Evolutionary conservation across 2,329 filamentous ascomycete genomes (phyloP), one percentile per base, ranked within the genome.

Genomic region (Xylaria sp.): DNA sequence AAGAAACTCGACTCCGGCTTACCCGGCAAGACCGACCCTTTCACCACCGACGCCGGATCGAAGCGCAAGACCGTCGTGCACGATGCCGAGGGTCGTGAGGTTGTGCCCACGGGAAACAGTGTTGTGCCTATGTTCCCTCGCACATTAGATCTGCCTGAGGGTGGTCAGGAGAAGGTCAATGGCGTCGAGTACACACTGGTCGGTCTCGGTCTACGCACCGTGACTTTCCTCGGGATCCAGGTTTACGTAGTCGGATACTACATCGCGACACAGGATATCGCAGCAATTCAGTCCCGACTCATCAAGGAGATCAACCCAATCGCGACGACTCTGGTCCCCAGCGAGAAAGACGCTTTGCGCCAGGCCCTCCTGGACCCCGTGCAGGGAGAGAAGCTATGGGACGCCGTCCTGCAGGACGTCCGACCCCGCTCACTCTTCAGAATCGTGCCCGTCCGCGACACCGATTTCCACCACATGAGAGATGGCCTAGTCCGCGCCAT

Each of bases 211-310:
- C 87, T 95, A 63, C 85, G 94, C 58, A 92, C 89, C 0, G 94
- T 99, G 37, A 95, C 90, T 23, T 96, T 97, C 74, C 77, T 97
- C 50, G 79, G 84, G 53, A 91, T 99, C 50, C 88, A 96, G 73
- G 94, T 99, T 56, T 99, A 99, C 76, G 89, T 97, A 16, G 89
- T 96, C 0, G 94, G 93, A 13, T 85, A 95, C 68, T 99, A 99
- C 76, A 82, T 97, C 30, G 90, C 92, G 30, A 93, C 88, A 0
- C 79, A 87, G 44, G 92, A 96, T 70, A 86, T 99, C 60, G 85
- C 87, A 3, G 80, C 82, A n/a, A 80, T 99, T 47, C 93, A 97
- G 75, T 80, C 83, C 66, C 83, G 85, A 50, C 81, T 97, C 35
- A 83, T 95, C 62, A 86, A 87, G 71, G 85, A 85, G 63, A 84